Evolutionary conservation across 1,284 basidiomycete species (phyloP), one percentile per base, ranked within the genome.

Genomic region (Cerioporus squamosus): DNA sequence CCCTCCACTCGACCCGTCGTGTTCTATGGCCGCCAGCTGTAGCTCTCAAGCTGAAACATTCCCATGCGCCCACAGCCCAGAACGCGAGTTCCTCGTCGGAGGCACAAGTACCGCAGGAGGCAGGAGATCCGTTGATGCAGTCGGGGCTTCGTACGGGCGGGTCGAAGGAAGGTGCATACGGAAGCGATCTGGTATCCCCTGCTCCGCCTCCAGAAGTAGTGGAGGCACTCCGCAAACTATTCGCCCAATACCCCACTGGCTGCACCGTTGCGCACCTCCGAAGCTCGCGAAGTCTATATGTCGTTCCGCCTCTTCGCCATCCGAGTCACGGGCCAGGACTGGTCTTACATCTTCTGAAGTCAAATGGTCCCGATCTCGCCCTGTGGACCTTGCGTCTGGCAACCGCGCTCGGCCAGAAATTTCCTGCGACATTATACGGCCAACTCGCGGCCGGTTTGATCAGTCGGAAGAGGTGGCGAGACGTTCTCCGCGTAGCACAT

Each of bases 361-460:
- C 78, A n/a, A 65, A 65, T 29, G 66, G 70, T 18, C 80, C 80
- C 22, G 68, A 71, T 20, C 72, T 75, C 51, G 79, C 80, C 2
- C 66, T 79, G 44, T 75, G 75, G 31, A 68, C 82, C 15, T 73
- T 91, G 60, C 61, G 68, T 31, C 68, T 87, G 24, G 79, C 84
- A 0, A 76, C 81, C 59, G 61, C 72, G 4, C 68, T 85, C 7
- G 86, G 84, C 18, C 79, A 75, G 66, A 67, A 65, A 14, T 70
- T 86, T 65, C 80, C 80, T 52, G 79, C 80, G 51, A 81, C 78
- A 59, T 79, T 79, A 12, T 90, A 87, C 81, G 87, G 90, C 67
- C 66, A 75, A 26, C 75, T 86, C 42, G 79, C 79, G 31, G 72
- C 79, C 66, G 78, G 75, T 42, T 71, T 90, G 29, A 79, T 84